These are phyloP conservation scores for Lunularia cruciata DNA, from an alignment of 225 moss, liverwort and hornwort genomes.

Conservation along the genomic window DNA sequence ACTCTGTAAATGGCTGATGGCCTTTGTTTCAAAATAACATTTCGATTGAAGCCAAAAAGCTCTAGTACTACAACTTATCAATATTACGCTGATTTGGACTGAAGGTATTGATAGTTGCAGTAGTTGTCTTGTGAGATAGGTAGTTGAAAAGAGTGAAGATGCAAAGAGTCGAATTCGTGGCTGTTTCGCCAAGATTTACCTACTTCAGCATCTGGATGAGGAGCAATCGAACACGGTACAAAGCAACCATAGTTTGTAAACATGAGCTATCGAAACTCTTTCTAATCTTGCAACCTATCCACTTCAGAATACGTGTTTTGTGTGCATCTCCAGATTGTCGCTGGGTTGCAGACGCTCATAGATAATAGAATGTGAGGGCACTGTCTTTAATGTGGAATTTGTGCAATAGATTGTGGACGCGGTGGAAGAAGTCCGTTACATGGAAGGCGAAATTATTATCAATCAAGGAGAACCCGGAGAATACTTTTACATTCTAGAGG, in stretches of 20 bases:
- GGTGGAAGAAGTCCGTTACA: conserved; percentile 68
- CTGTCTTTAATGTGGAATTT: conserved; percentile 1
- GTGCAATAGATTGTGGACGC: conserved; percentile 70
- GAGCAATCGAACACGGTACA: conserved; percentile 71
- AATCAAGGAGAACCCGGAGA: conserved; percentile 78
- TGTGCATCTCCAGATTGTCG: no score
- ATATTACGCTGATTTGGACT: background rate
- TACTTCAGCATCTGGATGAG: conserved; percentile 80
- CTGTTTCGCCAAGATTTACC: conserved; percentile 65
- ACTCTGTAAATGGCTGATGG: no score
- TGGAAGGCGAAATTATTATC: conserved; percentile 57
- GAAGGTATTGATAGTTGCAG: background rate
- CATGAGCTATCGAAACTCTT: no score
- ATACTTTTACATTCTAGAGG: conserved; percentile 83
- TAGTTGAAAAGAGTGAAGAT: conserved; percentile 61
- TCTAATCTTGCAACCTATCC: no score
- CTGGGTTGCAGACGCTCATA: no score
- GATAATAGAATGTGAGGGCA: no score
- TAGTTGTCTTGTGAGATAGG: conserved; percentile 28
- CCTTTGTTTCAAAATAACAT: no score
- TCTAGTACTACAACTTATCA: background rate
- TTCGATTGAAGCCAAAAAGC: background rate
- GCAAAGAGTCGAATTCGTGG: conserved; percentile 55
- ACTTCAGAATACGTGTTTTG: no score
- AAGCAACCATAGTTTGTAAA: no score